Base-by-base conservation (phyloP, 148 eudicot species). In the Persicaria maculosa region DNA sequence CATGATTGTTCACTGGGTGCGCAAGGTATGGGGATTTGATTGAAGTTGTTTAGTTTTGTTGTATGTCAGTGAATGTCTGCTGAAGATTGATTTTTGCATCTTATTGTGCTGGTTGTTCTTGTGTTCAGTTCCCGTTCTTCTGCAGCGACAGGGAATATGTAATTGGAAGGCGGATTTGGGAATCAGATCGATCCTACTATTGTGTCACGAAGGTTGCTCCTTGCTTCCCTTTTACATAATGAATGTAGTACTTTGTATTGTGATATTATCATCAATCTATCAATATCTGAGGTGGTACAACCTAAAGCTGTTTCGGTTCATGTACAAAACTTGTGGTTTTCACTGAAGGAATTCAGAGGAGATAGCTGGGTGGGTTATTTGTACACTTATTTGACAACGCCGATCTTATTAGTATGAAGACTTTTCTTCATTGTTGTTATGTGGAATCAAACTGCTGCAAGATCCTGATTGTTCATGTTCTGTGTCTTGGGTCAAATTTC, bases 121-220 rank as follows among this genome's bases (percentile, higher is more conserved):
- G 62, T 69, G 74, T 78, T 77, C 92, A 96, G 99, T 96, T 96
- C 70, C 99, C 99, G 9, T 88, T 96, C 79, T 96, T 92, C 87
- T 96, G 99, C 80, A 96, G 99, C 58, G 94, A 96, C 79, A 82
- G 99, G 78, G 99, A 96, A 79, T 92, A 96, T 83, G 89, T 81
- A 19, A 84, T 96, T 55, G 97, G 94, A 43, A 92, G 99, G 15
- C 83, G 97, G 69, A 96, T 90, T 77, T 96, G 99, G 99, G 90
- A 89, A 59, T 81, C 88, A 0, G 97, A 82, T 77, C 80, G 91
- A 80, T 77, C 93, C 14, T 96, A 83, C 79, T 96, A 96, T 80
- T 96, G 97, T 44, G 90, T 96, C 77, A 96, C 99, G 15, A 96
- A 96, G 97, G 99, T 92, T 83, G 47, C 44, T 10, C 64, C 31